phyloP scores from a whole-genome alignment of 805 yeast species.

The Ogataea paraovalis region DNA sequence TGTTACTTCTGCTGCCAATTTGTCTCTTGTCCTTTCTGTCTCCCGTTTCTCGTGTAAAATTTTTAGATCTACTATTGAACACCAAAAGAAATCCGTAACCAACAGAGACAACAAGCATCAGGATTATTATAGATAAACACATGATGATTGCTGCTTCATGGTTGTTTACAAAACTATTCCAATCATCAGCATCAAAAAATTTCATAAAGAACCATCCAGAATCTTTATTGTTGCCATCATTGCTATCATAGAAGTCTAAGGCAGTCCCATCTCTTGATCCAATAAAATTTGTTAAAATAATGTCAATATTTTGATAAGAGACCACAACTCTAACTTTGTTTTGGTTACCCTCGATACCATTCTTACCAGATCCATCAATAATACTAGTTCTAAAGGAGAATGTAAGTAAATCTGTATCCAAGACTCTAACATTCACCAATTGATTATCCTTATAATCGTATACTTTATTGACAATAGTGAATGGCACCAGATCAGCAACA shows the following conservation, averaged over 20 bases:
- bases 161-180: constrained; percentile 7
- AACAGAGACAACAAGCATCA: constrained; percentile 4
- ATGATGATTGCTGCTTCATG: constrained; percentile 11
- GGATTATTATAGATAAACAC: constrained; percentile 8
- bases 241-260: not conserved
- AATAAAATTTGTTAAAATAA: constrained; percentile 8
- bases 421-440: constrained; percentile 12
- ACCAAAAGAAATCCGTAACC: constrained; percentile 2
- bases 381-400: constrained; percentile 8
- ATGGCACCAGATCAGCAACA: constrained; percentile 5
- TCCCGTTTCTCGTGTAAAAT: not conserved
- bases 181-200: not conserved
- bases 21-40: not conserved
- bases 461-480: constrained; percentile 10
- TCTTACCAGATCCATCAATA: not conserved
- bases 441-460: constrained; percentile 15
- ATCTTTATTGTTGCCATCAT: not conserved
- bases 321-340: constrained; percentile 7
- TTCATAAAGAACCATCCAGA: not conserved
- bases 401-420: constrained; percentile 10
- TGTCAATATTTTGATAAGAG: constrained; percentile 8
- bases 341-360: not conserved
- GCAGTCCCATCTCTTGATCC: not conserved
- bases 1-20: not conserved
- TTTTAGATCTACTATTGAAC: constrained; percentile 7